phyloP scores from a whole-genome alignment of 192 early-diverging fungal genomes.

The Obelidium mucronatum region DNA sequence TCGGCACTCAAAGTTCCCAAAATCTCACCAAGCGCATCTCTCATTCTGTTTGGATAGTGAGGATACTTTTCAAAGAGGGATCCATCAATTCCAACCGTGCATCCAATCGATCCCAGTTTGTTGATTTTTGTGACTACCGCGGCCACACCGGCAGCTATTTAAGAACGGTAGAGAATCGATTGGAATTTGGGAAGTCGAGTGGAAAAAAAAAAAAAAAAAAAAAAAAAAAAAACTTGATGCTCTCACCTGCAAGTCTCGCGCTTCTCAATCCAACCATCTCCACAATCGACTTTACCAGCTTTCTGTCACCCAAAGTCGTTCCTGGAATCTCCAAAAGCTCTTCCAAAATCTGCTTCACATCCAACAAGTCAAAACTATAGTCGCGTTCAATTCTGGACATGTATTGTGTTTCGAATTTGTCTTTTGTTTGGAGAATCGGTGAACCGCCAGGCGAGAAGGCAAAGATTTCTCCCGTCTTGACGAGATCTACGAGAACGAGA shows the following conservation, averaged over 20 bases:
- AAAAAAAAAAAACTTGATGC: too few relatives aligned
- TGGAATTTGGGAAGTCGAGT: too few relatives aligned
- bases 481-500: constrained; percentile 80
- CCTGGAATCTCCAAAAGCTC: constrained; percentile 66
- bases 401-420: constrained; percentile 71
- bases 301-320: constrained; percentile 70
- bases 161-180: too few relatives aligned
- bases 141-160: constrained; percentile 68
- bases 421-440: constrained; percentile 70
- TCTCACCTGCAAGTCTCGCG: constrained; percentile 79
- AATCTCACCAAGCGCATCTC: constrained; percentile 73
- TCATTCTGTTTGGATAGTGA: constrained; percentile 80
- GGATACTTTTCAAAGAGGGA: constrained; percentile 87
- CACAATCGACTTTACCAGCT: constrained; percentile 73
- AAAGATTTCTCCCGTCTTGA: constrained; percentile 79
- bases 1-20: constrained; percentile 70
- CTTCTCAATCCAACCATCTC: constrained; percentile 80
- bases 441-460: constrained; percentile 37
- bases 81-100: constrained; percentile 89
- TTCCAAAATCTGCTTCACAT: constrained; percentile 62
- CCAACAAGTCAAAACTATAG: constrained; percentile 62
- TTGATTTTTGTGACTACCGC: constrained; percentile 73
- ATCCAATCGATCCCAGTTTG: constrained; percentile 46
- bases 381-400: constrained; percentile 72
- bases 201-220: too few relatives aligned